Evolutionary conservation across 2,329 filamentous ascomycete genomes (phyloP), one percentile per base, ranked within the genome.

Genomic region (Colletotrichum abscissum): DNA sequence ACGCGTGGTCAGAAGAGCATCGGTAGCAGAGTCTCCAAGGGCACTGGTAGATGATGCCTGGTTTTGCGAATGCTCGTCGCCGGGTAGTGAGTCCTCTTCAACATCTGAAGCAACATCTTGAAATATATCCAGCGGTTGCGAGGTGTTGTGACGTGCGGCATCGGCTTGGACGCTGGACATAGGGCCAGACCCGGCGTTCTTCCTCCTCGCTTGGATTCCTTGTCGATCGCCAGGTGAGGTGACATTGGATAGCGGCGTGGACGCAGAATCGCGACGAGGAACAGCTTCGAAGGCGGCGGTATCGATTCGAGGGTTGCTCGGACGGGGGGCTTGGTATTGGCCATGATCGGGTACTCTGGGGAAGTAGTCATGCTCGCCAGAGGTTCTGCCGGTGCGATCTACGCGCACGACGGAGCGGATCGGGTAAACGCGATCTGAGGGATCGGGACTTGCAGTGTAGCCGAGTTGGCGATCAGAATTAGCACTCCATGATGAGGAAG

Each of bases 381-480:
- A 77, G 74, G 78, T 86, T 84, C 82, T 81, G 63, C 76, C 76
- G 62, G 81, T 82, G 7, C 90, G 89, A 76, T 94, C 91, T 54
- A 95, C 90, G 7, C 90, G 93, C 28, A 96, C 86, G 56, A 94
- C 92, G n/a, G 93, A 95, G 62, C 93, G 90, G 38, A 96, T 93
- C n/a, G 94, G 94, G 69, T 94, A 96, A 5, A 96, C 92, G 67
- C 93, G 89, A 78, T 95, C 88, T 38, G 81, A 80, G 33, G 79
- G 78, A 62, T 84, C 83, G 26, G 79, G 78, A 62, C 76, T 78
- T 67, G 75, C 79, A 66, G 77, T 75, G 59, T 82, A 76, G 16
- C 80, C 79, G 5, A 79, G 77, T 66, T 86, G 86, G 54, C 76
- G 81, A 35, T 87, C 86, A 2, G 85, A 86, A 49, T 78, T 77